phyloP scores from a whole-genome alignment of 1,139 yeast species.

The Zygosaccharomyces pseudobailii region DNA sequence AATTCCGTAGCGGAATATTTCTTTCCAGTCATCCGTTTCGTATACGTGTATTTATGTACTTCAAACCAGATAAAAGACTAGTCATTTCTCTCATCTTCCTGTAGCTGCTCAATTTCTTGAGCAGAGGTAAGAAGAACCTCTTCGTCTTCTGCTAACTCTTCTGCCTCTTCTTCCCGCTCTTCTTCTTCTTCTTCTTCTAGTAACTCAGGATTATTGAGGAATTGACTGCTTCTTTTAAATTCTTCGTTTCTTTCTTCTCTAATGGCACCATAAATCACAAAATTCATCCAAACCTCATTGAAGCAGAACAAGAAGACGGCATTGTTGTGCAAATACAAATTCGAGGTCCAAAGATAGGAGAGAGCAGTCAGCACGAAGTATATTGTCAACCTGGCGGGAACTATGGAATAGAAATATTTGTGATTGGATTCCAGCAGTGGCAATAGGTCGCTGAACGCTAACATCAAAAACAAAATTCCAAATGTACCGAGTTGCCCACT shows the following conservation, averaged over 20 bases:
- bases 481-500: constrained; percentile 53
- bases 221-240: constrained; percentile 19
- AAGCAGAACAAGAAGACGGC: constrained; percentile 59
- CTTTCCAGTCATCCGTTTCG: neutral
- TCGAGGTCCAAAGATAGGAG: constrained; percentile 36
- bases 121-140: constrained; percentile 10
- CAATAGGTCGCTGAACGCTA: constrained; percentile 51
- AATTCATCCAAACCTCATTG: constrained; percentile 67
- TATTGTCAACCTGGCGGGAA: constrained; percentile 59
- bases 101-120: constrained; percentile 14
- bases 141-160: neutral
- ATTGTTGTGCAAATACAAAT: constrained; percentile 52
- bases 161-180: neutral
- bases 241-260: constrained; percentile 51
- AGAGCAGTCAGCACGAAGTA: constrained; percentile 49
- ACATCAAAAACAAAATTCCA: constrained; percentile 41
- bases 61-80: neutral
- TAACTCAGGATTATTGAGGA: constrained; percentile 10
- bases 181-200: constrained; percentile 10
- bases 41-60: neutral
- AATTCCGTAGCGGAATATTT: neutral
- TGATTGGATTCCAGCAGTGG: constrained; percentile 54
- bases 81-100: neutral
- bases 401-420: constrained; percentile 57
- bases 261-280: constrained; percentile 56